Percentiles rank a stretch among this genome's conserved stretches.
These are phyloP conservation scores for Magnaporthiopsis incrustans DNA, from an alignment of 2,329 filamentous ascomycete species.

Conservation along the genomic window DNA sequence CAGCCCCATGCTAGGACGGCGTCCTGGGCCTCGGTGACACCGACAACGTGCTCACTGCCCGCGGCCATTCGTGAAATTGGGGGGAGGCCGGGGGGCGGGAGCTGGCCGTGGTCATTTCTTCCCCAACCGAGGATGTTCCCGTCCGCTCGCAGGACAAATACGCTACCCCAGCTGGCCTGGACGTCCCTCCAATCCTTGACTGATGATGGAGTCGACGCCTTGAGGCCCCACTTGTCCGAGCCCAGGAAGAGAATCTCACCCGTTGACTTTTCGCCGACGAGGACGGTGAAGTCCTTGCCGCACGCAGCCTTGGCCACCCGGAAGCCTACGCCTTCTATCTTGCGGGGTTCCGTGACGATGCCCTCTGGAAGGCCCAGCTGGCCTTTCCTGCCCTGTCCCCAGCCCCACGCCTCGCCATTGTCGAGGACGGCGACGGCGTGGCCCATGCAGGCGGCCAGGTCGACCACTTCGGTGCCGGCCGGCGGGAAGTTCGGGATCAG, in stretches of 20 bases:
- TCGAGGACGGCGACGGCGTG: conserved; percentile 68
- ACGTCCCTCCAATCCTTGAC: conserved; percentile 58
- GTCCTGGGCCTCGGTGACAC: conserved; percentile 53
- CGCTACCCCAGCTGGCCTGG: conserved; percentile 71
- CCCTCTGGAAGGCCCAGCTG: conserved; percentile 60
- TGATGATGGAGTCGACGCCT: conserved; percentile 44
- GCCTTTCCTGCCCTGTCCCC: conserved; percentile 81
- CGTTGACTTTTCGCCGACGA: conserved; percentile 47
- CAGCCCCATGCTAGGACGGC: conserved; percentile 80
- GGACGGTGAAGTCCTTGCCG: conserved; percentile 77
- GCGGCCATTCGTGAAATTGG: conserved; percentile 57
- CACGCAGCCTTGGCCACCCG: conserved; percentile 61
- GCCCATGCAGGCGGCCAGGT: conserved; percentile 65
- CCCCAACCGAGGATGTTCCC: conserved; percentile 67
- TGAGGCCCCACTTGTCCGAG: conserved; percentile 63
- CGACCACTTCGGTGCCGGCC: conserved; percentile 43
- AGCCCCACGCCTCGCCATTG: conserved; percentile 74
- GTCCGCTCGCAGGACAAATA: conserved; percentile 60
- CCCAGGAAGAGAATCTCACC: conserved; percentile 63
- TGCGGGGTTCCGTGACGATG: conserved; percentile 51
- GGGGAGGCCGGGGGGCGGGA: conserved; percentile 56
- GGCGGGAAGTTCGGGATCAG: conserved; percentile 58
- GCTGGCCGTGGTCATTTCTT: conserved; percentile 75
- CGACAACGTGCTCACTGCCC: conserved; percentile 87
- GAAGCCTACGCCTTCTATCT: conserved; percentile 52